phyloP scores from a whole-genome alignment of 345 rosid genomes.

The Gynandropsis gynandra region DNA sequence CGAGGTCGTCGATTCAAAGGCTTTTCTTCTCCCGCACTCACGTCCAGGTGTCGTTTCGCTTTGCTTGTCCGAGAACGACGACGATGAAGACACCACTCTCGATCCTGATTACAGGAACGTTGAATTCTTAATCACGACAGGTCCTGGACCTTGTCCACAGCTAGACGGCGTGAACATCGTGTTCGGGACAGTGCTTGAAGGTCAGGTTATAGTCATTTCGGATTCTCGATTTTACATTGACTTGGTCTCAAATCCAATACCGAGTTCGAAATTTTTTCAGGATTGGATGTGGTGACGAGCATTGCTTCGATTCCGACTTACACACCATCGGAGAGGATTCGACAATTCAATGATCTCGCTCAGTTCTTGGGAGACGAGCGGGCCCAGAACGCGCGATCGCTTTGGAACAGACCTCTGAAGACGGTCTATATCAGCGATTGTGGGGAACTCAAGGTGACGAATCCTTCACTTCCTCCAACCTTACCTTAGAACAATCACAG shows the following conservation, averaged over 20 bases:
- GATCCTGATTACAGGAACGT: constrained; percentile 72
- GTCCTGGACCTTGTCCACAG: constrained; percentile 84
- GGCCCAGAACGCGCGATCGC: constrained; percentile 62
- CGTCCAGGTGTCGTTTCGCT: constrained; percentile 67
- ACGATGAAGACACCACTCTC: constrained; percentile 60
- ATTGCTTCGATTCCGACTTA: constrained; percentile 71
- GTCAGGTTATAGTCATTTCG: constrained; percentile 21
- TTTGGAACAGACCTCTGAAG: constrained; percentile 76
- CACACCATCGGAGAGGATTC: constrained; percentile 62
- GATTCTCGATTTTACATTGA: too few relatives aligned
- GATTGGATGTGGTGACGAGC: constrained; percentile 71
- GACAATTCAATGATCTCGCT: constrained; percentile 61
- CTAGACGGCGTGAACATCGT: constrained; percentile 75
- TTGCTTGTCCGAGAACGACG: constrained; percentile 80
- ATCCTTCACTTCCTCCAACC: constrained; percentile 62
- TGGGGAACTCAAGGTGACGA: constrained; percentile 73
- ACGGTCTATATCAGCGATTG: constrained; percentile 65
- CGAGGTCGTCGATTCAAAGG: constrained; percentile 59
- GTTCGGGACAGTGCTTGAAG: constrained; percentile 83
- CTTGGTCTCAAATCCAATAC: too few relatives aligned
- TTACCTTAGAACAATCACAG: constrained; percentile 35
- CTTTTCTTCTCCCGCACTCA: constrained; percentile 54
- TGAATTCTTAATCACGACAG: constrained; percentile 84
- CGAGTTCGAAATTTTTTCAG: constrained; percentile 29
- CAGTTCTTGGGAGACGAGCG: constrained; percentile 80